Base-by-base conservation (phyloP, 345 rosid species). In the Psidium guajava region DNA sequence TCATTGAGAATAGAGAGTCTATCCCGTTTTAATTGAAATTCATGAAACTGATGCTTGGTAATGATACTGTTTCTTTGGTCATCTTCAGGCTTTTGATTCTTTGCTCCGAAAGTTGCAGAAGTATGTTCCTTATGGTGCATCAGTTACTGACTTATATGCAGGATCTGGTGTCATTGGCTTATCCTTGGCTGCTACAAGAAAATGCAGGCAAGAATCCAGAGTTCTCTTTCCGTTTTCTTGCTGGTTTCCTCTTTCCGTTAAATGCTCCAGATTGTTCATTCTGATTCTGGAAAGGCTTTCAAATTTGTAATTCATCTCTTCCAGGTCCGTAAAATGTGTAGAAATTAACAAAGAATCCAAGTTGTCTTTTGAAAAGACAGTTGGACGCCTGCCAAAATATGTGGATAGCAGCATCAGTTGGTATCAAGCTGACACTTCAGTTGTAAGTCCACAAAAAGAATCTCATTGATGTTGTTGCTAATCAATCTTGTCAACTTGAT, bases 141-240 rank as follows among this genome's bases (percentile, higher is more conserved):
- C 98, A 87, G 97, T 97, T 88, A 91, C 96, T 88, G 99, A 97
- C 90, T 91, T 97, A 84, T 97, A 95, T 89, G 98, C 98, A 87
- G 99, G 99, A 93, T 98, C 98, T 85, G 98, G 99, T 77, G 96
- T 93, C 81, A 97, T 97, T 88, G 98, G 99, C 87, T 84, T 95
- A 86, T 97, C 99, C 49, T 89, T 97, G 90, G 98, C 97, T 85
- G 94, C 95, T 54, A 89, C 92, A 50, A 93, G 93, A 88, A 95
- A 94, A 88, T 97, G 98, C 98, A 93, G 96, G 98, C 91, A 91
- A 93, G 93, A 88, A 57, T 85, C 85, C 81, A 18, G 24, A 69
- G 47, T 69, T 69, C 25, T 36, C 80, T 69, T 36, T 36, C 47
- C 21, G 40, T 69, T 69, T 69, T 24, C 25, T 69, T 20, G 80